These are phyloP conservation scores for Erythrobasidium yunnanense DNA, from an alignment of 768 basidiomycete genomes.

Conservation along the genomic window DNA sequence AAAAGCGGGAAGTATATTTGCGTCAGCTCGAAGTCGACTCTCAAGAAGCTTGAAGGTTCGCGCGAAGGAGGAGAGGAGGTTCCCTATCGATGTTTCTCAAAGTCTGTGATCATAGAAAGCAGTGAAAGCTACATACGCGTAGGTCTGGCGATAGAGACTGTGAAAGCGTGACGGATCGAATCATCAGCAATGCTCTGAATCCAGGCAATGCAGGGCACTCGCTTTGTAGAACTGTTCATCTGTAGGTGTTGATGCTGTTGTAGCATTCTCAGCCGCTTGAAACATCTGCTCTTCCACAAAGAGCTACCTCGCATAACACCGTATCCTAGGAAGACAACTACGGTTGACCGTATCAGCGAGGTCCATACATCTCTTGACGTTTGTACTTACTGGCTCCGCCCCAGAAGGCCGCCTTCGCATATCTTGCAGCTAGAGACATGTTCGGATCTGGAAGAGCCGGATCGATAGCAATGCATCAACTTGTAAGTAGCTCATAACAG, in stretches of 20 bases:
- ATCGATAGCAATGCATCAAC: not conserved
- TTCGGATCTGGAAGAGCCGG: not conserved
- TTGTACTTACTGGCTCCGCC: constrained; percentile 6
- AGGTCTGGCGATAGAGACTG: constrained; percentile 22
- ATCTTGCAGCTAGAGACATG: not conserved
- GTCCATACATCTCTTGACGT: not conserved
- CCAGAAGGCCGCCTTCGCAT: constrained; percentile 4
- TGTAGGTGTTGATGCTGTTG: constrained; percentile 9
- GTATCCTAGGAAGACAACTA: not conserved
- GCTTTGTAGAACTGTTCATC: constrained; percentile 22
- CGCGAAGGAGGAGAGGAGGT: not conserved
- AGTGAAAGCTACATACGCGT: not conserved
- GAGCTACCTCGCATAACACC: not conserved
- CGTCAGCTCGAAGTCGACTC: too few relatives aligned
- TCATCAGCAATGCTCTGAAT: constrained; percentile 9
- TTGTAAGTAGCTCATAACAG: too few relatives aligned
- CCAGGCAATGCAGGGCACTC: not conserved
- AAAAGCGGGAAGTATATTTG: not conserved
- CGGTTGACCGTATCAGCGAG: not conserved
- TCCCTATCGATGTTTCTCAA: too few relatives aligned
- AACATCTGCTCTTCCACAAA: not conserved
- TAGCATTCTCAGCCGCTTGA: not conserved
- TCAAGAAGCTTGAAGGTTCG: too few relatives aligned
- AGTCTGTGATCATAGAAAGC: not conserved
- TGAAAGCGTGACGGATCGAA: not conserved